These are phyloP conservation scores for Anisogramma anomala DNA, from an alignment of 2,329 filamentous ascomycete species.

Conservation along the genomic window DNA sequence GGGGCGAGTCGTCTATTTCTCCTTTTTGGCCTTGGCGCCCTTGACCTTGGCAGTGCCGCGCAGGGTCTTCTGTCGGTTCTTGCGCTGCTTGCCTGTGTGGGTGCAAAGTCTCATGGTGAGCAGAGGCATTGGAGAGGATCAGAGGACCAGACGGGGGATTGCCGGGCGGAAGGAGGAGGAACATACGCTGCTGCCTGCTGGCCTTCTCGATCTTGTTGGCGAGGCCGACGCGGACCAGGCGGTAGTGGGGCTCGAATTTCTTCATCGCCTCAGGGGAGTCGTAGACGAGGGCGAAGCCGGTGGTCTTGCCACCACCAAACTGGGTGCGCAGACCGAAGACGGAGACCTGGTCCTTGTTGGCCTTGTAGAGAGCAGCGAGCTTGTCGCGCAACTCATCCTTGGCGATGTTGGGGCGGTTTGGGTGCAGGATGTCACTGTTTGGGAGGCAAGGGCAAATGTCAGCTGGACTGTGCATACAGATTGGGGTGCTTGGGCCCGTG, in stretches of 20 bases:
- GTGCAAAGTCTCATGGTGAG: constrained; percentile 13
- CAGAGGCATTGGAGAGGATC: background rate
- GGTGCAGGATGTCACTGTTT: constrained; percentile 94
- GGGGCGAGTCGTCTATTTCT: constrained; percentile 53
- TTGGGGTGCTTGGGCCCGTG: background rate
- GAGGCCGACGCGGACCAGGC: constrained; percentile 84
- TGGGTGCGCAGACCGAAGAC: constrained; percentile 98
- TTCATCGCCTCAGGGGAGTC: constrained; percentile 97
- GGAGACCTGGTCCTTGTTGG: constrained; percentile 91
- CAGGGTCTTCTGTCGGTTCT: constrained; percentile 99
- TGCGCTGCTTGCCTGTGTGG: constrained; percentile 91
- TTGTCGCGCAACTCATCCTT: constrained; percentile 97
- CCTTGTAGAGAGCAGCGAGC: constrained; percentile 94
- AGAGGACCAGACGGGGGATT: background rate
- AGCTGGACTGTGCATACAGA: background rate
- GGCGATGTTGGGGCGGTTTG: constrained; percentile 94
- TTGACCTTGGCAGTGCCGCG: constrained; percentile 97
- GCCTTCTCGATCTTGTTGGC: constrained; percentile 94
- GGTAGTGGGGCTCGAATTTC: constrained; percentile 99
- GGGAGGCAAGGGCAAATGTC: background rate
- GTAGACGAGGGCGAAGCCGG: constrained; percentile 97
- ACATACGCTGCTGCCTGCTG: constrained; percentile 98
- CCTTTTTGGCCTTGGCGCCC: constrained; percentile 91
- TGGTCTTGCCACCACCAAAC: constrained; percentile 99
- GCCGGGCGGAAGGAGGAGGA: constrained; percentile 10